Conservation (phyloP, 305 asterid genomes). For the Rubia balearica region DNA sequence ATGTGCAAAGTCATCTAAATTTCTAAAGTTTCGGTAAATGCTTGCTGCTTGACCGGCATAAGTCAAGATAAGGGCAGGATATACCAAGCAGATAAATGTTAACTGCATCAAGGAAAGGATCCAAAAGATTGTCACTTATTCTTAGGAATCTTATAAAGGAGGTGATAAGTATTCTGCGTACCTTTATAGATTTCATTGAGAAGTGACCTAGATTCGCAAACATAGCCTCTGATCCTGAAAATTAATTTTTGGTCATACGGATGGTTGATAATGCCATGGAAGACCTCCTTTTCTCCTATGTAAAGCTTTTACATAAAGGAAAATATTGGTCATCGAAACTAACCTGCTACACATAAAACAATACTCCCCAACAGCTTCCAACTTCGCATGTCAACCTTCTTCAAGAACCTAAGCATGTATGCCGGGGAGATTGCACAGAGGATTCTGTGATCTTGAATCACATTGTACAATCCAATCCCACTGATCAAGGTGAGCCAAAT, state of each 20-base stretch:
- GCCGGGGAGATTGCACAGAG: constrained; percentile 69
- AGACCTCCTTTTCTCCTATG: not conserved
- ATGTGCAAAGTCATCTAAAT: constrained; percentile 43
- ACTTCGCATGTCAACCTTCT: constrained; percentile 42
- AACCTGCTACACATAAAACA: constrained; percentile 79
- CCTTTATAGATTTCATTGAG: constrained; percentile 83
- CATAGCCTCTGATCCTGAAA: constrained; percentile 82
- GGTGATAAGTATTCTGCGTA: constrained; percentile 12
- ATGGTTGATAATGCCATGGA: not conserved
- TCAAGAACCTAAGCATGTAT: constrained; percentile 65
- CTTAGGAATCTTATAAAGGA: not conserved
- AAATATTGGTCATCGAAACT: constrained; percentile 19
- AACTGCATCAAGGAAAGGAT: constrained; percentile 39
- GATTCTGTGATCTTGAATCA: constrained; percentile 37
- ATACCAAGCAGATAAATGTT: constrained; percentile 64
- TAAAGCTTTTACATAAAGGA: not conserved
- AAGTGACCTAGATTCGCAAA: constrained; percentile 90
- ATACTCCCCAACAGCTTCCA: constrained; percentile 79
- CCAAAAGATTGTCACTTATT: constrained; percentile 7
- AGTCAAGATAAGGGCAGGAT: constrained; percentile 68
- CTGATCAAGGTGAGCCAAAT: constrained; percentile 66
- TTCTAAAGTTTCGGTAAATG: constrained; percentile 36
- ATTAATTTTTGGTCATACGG: not conserved
- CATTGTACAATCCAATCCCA: constrained; percentile 70
- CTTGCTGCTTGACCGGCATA: constrained; percentile 95